Evolutionary conservation across 352 stramenopile genomes (phyloP).

Genomic region (Pythium grandisporangium): DNA sequence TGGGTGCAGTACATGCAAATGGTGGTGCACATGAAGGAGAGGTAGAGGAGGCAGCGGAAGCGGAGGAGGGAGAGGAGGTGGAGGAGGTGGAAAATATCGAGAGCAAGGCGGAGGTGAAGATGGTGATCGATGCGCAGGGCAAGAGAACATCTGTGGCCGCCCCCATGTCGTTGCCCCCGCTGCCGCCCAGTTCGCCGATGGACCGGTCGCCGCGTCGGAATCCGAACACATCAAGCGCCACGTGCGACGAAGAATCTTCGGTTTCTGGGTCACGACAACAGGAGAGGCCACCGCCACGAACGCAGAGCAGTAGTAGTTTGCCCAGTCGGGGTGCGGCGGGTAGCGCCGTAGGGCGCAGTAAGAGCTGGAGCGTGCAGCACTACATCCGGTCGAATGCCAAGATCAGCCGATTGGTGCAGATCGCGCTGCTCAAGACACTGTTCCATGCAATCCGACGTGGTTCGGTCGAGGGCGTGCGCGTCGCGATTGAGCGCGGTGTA

Average conservation of each 20-base stretch:
- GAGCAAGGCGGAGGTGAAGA: no score
- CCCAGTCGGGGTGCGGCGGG: no score
- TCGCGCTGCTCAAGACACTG: slow-evolving; percentile 75
- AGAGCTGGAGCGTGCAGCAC: slow-evolving; percentile 16
- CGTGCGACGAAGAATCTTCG: no score
- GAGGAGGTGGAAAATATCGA: no score
- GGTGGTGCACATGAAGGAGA: slow-evolving; percentile 1
- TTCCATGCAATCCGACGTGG: slow-evolving; percentile 71
- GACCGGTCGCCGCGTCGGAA: no score
- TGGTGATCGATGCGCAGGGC: no score
- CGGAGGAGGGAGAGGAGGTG: neutral
- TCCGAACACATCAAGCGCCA: no score
- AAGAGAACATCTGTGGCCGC: neutral
- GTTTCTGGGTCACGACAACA: no score
- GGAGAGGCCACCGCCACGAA: neutral
- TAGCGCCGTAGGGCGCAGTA: neutral
- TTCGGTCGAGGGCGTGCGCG: slow-evolving; percentile 72
- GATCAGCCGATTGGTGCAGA: slow-evolving; percentile 70
- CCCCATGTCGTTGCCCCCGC: neutral
- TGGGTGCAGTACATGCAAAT: neutral
- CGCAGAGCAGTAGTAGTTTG: neutral
- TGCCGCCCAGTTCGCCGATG: neutral
- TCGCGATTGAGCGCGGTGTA: slow-evolving; percentile 80
- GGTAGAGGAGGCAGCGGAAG: slow-evolving; percentile 2
- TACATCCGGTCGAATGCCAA: slow-evolving; percentile 38